Percentiles rank a stretch among this genome's conserved stretches.
phyloP scores from a whole-genome alignment of 768 basidiomycete genomes.

The Coprinopsis cinerea region DNA sequence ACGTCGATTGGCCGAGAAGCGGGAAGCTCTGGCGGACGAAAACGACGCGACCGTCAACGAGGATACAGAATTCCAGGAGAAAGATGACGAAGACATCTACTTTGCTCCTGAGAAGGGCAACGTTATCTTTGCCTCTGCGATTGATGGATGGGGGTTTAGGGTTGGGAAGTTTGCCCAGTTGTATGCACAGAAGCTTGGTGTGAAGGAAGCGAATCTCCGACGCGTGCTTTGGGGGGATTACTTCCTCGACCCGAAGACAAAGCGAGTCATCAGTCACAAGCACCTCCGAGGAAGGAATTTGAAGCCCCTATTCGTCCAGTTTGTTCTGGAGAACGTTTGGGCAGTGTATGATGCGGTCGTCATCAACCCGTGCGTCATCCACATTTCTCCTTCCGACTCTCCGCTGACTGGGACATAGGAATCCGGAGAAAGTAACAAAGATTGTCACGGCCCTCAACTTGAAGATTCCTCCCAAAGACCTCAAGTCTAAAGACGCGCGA shows the following conservation, averaged over 20 bases:
- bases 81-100: conserved; percentile 96
- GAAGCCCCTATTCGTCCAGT: conserved; percentile 96
- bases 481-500: conserved; percentile 86
- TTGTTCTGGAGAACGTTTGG: conserved; percentile 96
- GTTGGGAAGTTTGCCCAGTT: conserved; percentile 90
- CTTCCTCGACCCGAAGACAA: conserved; percentile 94
- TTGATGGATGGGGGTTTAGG: conserved; percentile 98
- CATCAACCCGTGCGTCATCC: conserved; percentile 73
- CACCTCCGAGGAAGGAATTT: conserved; percentile 80
- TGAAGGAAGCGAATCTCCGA: conserved; percentile 82
- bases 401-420: conserved; percentile 38
- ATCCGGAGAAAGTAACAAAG: conserved; percentile 83
- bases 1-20: conserved; percentile 69
- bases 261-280: conserved; percentile 86
- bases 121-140: conserved; percentile 92
- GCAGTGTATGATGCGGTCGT: conserved; percentile 90
- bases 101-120: conserved; percentile 95
- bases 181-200: conserved; percentile 84
- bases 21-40: conserved; percentile 62
- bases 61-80: conserved; percentile 77
- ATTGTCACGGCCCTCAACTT: conserved; percentile 80
- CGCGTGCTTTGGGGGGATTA: conserved; percentile 96
- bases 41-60: conserved; percentile 55
- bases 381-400: not conserved
- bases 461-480: conserved; percentile 81